Base-by-base conservation (phyloP, 768 basidiomycete genomes). In the Auriscalpium orientale region DNA sequence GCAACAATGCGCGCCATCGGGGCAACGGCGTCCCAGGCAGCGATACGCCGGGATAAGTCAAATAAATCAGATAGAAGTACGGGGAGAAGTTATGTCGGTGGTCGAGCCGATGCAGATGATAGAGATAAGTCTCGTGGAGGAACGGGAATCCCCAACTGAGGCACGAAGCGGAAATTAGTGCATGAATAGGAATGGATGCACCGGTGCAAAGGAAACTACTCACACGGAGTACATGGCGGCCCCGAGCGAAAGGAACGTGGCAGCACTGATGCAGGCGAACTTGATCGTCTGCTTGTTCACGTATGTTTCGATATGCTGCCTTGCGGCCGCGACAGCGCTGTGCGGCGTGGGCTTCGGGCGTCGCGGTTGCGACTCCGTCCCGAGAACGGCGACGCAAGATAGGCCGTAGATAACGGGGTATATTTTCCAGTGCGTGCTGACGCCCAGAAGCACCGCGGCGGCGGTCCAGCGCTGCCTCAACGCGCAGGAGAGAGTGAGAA, bases 1-100 rank as follows among this genome's bases (percentile, higher is more conserved):
- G 77, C 33, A 85, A 70, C 4, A 84, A 53, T 35, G 68, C 68
- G 40, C 66, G 73, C 75, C 73, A 77, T 4, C 74, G 11, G 4
- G 74, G 59, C 20, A 72, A 56, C 8, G 54, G 54, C 35, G 56
- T 44, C 3, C 59, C 40, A 8, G 62, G n/a, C 12, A 66, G 46
- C 12, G 63, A 35, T 18, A 66, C 50, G 47, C 62, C 56, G 7
- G 91, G 87, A 64, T 94, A 88, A 0, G 85, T 85, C 54, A 98
- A 82, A 69, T 98, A 98, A 40, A 88, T 92, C 36, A 88, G 83
- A 68, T 98, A 98, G 71, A 97, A 98, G 73, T 98, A 97, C 0
- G 93, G 91, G 7, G 95, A 94, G 71, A 99, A 98, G 69, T 99
- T 99, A 71, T 98, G 97, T 54, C 95, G 87, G 64, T 98, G 95